phyloP scores from a whole-genome alignment of 768 basidiomycete genomes.

The Tylopilus felleus region DNA sequence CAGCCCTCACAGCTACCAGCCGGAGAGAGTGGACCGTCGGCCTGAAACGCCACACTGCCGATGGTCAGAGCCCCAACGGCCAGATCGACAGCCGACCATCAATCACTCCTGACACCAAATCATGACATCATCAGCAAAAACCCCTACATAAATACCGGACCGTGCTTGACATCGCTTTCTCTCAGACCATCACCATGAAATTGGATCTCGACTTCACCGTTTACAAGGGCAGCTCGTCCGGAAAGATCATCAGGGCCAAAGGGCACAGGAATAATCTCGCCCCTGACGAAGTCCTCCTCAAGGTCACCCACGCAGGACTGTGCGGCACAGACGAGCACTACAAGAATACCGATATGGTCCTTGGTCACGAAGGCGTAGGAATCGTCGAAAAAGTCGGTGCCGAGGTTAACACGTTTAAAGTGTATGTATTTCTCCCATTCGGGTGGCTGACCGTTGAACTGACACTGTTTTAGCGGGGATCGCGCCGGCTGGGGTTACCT shows the following conservation, averaged over 20 bases:
- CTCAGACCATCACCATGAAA: slow-evolving; percentile 9
- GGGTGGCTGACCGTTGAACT: neutral
- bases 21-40: too few species aligned
- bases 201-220: slow-evolving; percentile 26
- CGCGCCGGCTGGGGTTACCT: slow-evolving; percentile 36
- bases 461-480: slow-evolving; percentile 28
- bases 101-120: neutral
- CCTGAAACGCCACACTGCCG: too few species aligned
- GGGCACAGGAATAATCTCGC: slow-evolving; percentile 18
- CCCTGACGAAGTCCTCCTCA: slow-evolving; percentile 29
- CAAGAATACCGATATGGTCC: slow-evolving; percentile 32
- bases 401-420: slow-evolving; percentile 32
- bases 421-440: slow-evolving; percentile 20
- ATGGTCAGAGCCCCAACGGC: too few species aligned
- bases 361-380: slow-evolving; percentile 40
- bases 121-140: neutral
- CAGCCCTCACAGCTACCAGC: too few species aligned
- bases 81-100: neutral
- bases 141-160: neutral
- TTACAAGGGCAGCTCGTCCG: slow-evolving; percentile 28
- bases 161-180: neutral
- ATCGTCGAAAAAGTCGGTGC: slow-evolving; percentile 32
- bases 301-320: slow-evolving; percentile 34
- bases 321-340: slow-evolving; percentile 40
- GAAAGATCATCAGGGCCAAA: slow-evolving; percentile 18